Conservation (phyloP, 495 filamentous ascomycete genomes). For the Aspergillus kassunensis region DNA sequence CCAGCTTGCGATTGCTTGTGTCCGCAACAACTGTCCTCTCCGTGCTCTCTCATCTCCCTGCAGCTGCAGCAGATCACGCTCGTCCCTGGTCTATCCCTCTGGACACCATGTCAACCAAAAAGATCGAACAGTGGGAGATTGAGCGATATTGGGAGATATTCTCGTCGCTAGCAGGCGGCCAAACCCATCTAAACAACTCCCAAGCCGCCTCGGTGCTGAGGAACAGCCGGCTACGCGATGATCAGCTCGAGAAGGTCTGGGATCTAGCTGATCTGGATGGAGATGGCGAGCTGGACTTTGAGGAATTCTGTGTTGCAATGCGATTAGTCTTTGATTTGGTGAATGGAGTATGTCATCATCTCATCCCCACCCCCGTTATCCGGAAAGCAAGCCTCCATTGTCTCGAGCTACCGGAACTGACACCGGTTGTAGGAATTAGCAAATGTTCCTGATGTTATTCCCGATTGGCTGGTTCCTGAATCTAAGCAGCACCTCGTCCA, state of each 20-base stretch:
- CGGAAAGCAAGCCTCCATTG: neutral
- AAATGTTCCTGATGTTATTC: constrained; percentile 76
- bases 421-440: constrained; percentile 62
- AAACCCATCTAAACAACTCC: constrained; percentile 77
- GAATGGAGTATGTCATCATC: constrained; percentile 69
- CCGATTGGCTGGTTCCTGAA: constrained; percentile 95
- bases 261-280: constrained; percentile 95
- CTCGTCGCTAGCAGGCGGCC: constrained; percentile 72
- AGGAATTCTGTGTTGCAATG: constrained; percentile 99
- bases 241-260: constrained; percentile 95
- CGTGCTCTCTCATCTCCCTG: too few relatives aligned
- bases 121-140: constrained; percentile 92
- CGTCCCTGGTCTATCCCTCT: too few relatives aligned
- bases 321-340: constrained; percentile 92
- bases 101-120: constrained; percentile 71
- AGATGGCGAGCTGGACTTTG: constrained; percentile 95
- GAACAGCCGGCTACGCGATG: constrained; percentile 88
- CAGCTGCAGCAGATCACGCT: too few relatives aligned
- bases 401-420: constrained; percentile 3
- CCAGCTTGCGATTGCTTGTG: constrained; percentile 13
- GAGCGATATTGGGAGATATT: constrained; percentile 99
- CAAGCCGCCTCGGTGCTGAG: constrained; percentile 93
- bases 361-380: neutral
- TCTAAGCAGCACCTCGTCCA: constrained; percentile 95
- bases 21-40: constrained; percentile 2